Base-by-base conservation (phyloP, 2,329 filamentous ascomycete genomes). In the Ilyonectria mors-panacis region DNA sequence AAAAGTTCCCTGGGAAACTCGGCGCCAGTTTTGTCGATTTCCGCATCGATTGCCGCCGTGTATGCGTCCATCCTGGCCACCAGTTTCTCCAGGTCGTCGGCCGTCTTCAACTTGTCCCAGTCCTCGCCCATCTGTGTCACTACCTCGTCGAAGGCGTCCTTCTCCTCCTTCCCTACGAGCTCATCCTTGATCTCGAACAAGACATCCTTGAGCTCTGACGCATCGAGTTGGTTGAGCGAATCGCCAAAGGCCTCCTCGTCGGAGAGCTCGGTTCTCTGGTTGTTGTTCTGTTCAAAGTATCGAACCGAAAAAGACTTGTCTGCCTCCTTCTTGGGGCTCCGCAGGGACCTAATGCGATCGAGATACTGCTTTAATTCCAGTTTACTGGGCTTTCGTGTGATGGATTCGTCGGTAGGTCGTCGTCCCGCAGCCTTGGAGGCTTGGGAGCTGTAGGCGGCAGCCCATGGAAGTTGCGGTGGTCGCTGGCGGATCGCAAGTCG, bases 231-330 rank as follows among this genome's bases (percentile, higher is more conserved):
- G 67, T 80, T 74, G 6, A 86, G 60, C 0, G 82, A 81, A 23
- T 80, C 75, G 37, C 73, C 78, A 64, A 85, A 85, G 8, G 81
- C 81, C n/a, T 82, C 77, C 54, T 82, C 77, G 64, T 78, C 72
- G 10, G 72, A 69, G 19, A 87, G 75, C 68, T 81, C 80, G 17
- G 76, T 80, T 13, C 85, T 71, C 8, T 74, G 71, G 33, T 76
- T 70, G 3, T 79, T 78, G 15, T 81, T 80, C 72, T 87, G 83
- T 61, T 88, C 85, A 67, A 86, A 88, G 72, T 82, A 87, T 9
- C 82, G 81, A 12, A 87, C 80, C 3, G 78, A 77, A 39, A 78
- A 79, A 17, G 75, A 66, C 6, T 68, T 59, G n/a, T 57, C 65
- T 1, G 58, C 59, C 12, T 66, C 55, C 13, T 72, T 69, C 12